phyloP scores from a whole-genome alignment of 2,329 filamentous ascomycete species.

The Clarireedia paspali region DNA sequence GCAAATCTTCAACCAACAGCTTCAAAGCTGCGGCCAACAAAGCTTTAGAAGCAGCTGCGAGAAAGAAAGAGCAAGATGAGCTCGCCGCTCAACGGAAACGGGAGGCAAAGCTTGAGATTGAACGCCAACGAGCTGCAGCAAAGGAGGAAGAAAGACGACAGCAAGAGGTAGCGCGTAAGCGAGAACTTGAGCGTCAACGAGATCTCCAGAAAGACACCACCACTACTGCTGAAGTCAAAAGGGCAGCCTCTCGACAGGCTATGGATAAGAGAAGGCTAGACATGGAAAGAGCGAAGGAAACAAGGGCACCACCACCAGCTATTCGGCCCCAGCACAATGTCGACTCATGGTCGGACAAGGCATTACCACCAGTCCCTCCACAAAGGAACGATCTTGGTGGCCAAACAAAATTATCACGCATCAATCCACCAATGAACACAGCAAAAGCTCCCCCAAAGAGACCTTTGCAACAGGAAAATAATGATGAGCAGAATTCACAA shows the following conservation, averaged over 20 bases:
- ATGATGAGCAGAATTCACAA: slow-evolving; percentile 40
- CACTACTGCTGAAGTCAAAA: slow-evolving; percentile 53
- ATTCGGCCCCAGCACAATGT: slow-evolving; percentile 44
- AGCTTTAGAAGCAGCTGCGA: slow-evolving; percentile 66
- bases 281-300: slow-evolving; percentile 59
- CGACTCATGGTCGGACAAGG: slow-evolving; percentile 25
- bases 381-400: slow-evolving; percentile 20
- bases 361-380: slow-evolving; percentile 23
- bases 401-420: slow-evolving; percentile 38
- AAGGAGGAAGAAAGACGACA: slow-evolving; percentile 59
- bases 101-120: slow-evolving; percentile 73
- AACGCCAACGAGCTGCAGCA: slow-evolving; percentile 62
- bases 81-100: slow-evolving; percentile 70
- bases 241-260: slow-evolving; percentile 51
- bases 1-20: slow-evolving; percentile 40
- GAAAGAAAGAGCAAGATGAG: slow-evolving; percentile 81
- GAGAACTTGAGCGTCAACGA: slow-evolving; percentile 47
- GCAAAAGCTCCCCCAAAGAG: slow-evolving; percentile 71
- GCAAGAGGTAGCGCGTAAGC: slow-evolving; percentile 51
- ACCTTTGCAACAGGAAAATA: slow-evolving; percentile 56
- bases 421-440: slow-evolving; percentile 51
- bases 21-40: slow-evolving; percentile 64
- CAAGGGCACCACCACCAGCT: slow-evolving; percentile 53
- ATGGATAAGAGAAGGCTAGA: slow-evolving; percentile 42
- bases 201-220: slow-evolving; percentile 36